Percentiles rank a stretch among this genome's conserved stretches.
Conservation (phyloP, 495 filamentous ascomycete genomes). For the Niebla homalea region DNA sequence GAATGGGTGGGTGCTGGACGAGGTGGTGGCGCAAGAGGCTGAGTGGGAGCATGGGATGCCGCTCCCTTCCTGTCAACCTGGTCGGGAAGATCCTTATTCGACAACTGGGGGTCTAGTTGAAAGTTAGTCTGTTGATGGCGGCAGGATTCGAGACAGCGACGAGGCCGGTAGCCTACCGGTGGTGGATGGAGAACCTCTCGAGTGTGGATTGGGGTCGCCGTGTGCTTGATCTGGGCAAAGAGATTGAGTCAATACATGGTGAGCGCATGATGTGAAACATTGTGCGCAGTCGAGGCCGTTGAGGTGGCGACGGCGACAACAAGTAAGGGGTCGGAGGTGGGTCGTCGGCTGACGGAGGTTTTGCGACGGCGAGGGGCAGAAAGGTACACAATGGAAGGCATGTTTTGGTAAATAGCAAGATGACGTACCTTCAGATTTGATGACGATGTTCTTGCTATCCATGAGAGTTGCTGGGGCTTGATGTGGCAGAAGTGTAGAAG, state of each 20-base stretch:
- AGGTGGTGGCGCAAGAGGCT: conserved; percentile 65
- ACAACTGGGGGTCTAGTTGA: conserved; percentile 29
- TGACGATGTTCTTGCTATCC: conserved; percentile 37
- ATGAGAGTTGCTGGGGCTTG: conserved; percentile 28
- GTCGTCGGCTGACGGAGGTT: background rate
- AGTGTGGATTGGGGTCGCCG: conserved; percentile 10
- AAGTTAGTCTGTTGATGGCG: conserved; percentile 2
- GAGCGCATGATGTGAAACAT: background rate
- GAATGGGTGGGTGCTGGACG: conserved; percentile 46
- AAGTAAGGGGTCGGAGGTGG: conserved; percentile 2
- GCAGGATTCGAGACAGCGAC: background rate
- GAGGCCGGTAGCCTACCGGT: conserved; percentile 16
- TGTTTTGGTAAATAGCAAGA: conserved; percentile 10
- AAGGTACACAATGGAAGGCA: conserved; percentile 19
- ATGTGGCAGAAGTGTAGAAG: conserved; percentile 20
- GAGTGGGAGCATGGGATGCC: conserved; percentile 28
- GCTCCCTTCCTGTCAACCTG: conserved; percentile 26
- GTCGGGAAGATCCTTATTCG: conserved; percentile 32
- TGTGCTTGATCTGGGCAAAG: conserved; percentile 13
- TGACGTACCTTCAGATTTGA: conserved; percentile 34
- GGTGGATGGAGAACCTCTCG: conserved; percentile 14
- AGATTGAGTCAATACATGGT: background rate
- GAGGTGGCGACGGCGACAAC: conserved; percentile 1
- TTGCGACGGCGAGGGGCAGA: background rate
- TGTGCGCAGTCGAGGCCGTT: conserved; percentile 17